phyloP scores from a whole-genome alignment of 2,329 filamentous ascomycete genomes.

The Celoporthe dispersa region DNA sequence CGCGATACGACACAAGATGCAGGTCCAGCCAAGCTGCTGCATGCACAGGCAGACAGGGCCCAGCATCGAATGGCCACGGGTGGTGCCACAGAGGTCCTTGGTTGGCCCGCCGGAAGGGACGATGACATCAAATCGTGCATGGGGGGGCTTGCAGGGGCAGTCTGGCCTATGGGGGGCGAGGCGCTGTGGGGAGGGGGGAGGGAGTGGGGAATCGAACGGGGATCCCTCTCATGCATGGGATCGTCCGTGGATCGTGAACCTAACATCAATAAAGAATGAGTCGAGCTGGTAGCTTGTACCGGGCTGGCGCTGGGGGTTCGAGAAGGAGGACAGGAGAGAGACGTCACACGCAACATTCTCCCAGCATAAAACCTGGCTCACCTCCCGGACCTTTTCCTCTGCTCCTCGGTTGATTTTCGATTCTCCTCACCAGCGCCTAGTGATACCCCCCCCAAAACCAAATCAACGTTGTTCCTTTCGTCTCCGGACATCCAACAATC shows the following conservation, averaged over 20 bases:
- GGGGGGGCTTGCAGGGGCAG: not conserved
- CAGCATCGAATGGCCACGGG: conserved; percentile 1
- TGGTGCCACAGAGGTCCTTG: conserved; percentile 4
- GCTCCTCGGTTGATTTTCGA: not conserved
- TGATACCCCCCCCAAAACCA: not conserved
- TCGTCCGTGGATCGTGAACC: not conserved
- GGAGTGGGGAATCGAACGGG: not conserved
- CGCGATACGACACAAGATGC: not conserved
- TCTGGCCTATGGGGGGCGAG: not conserved
- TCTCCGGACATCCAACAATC: not conserved
- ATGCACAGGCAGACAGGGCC: not conserved
- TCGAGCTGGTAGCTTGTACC: not conserved
- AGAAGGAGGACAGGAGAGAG: not conserved
- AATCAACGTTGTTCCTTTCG: not conserved
- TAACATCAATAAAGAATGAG: not conserved
- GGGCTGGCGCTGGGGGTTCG: too few relatives aligned
- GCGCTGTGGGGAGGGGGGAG: not conserved
- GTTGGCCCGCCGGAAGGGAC: not conserved
- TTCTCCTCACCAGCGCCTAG: not conserved
- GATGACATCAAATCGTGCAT: conserved; percentile 9
- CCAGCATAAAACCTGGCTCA: not conserved
- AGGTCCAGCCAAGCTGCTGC: not conserved
- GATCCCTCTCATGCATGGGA: not conserved
- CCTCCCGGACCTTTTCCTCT: not conserved
- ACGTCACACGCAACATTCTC: not conserved